Evolutionary conservation across 768 basidiomycete species (phyloP).

Genomic region (Amanita exitialis): DNA sequence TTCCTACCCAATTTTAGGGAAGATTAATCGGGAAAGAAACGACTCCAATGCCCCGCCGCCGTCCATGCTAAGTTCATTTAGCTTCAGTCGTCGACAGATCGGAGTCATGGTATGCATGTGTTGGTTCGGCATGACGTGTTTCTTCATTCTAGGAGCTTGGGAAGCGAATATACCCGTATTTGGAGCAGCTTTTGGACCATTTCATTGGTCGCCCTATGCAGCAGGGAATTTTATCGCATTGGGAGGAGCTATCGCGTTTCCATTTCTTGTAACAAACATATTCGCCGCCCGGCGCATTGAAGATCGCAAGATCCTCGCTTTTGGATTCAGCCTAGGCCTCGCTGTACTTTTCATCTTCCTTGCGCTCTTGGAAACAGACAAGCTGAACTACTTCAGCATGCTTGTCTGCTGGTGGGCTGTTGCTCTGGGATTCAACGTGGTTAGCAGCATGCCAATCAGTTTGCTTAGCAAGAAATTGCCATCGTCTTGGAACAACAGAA

Average conservation of each 20-base stretch:
- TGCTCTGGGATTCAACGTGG: constrained; percentile 64
- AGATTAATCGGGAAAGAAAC: constrained; percentile 16
- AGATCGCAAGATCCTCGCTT: constrained; percentile 47
- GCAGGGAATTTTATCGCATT: constrained; percentile 67
- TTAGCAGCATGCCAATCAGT: constrained; percentile 60
- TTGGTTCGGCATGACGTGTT: constrained; percentile 61
- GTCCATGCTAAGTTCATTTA: not conserved
- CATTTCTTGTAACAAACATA: constrained; percentile 57
- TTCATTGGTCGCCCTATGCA: constrained; percentile 49
- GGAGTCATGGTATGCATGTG: constrained; percentile 54
- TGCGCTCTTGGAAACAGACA: constrained; percentile 28
- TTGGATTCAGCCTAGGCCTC: constrained; percentile 40
- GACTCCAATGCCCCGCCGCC: not conserved
- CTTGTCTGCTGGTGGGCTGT: constrained; percentile 46
- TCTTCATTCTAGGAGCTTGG: constrained; percentile 63
- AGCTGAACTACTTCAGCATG: constrained; percentile 36
- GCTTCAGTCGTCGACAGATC: constrained; percentile 14
- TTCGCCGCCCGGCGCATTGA: constrained; percentile 46
- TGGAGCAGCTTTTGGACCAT: constrained; percentile 27
- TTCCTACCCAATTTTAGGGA: constrained; percentile 17
- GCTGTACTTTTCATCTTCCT: constrained; percentile 43
- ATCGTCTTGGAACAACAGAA: constrained; percentile 44
- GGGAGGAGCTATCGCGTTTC: constrained; percentile 50
- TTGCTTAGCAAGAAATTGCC: constrained; percentile 63
- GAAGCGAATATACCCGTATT: constrained; percentile 62